phyloP scores from a whole-genome alignment of 1,284 basidiomycete species.

The Rhodotorula sp. region DNA sequence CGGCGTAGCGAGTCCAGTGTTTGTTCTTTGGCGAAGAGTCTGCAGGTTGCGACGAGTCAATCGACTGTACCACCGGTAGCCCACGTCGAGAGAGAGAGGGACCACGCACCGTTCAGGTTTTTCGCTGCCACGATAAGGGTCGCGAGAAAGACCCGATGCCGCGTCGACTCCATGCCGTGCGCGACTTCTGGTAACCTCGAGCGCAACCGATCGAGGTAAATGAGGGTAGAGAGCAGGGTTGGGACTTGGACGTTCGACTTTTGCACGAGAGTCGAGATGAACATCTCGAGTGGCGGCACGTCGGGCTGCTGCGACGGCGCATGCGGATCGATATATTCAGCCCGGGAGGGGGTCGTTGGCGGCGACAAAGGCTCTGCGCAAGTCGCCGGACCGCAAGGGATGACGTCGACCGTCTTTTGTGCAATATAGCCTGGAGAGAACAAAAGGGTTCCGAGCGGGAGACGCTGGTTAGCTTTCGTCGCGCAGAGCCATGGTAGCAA shows the following conservation, averaged over 20 bases:
- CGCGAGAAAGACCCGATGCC: constrained; percentile 91
- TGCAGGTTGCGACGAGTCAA: background rate
- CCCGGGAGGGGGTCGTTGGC: constrained; percentile 30
- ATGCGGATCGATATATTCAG: background rate
- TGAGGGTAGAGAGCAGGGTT: constrained; percentile 83
- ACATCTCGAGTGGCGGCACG: constrained; percentile 74
- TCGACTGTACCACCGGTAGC: too few relatives aligned
- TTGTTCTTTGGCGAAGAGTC: constrained; percentile 69
- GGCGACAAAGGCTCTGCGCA: constrained; percentile 29
- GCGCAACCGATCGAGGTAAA: constrained; percentile 86
- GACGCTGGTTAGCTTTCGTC: constrained; percentile 1
- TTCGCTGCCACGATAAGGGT: constrained; percentile 93
- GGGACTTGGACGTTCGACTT: constrained; percentile 78
- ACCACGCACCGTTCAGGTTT: constrained; percentile 87
- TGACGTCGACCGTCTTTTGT: constrained; percentile 37
- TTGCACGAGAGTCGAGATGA: constrained; percentile 78
- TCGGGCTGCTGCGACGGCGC: constrained; percentile 19
- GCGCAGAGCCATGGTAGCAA: background rate
- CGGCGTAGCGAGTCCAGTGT: constrained; percentile 80
- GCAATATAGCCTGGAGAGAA: constrained; percentile 35
- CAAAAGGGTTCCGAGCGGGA: background rate
- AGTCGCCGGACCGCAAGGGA: constrained; percentile 22
- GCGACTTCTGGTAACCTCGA: constrained; percentile 70
- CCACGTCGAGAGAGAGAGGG: background rate
- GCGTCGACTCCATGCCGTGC: constrained; percentile 84